Base-by-base conservation (phyloP, 768 basidiomycete species). In the Kwoniella europaea region DNA sequence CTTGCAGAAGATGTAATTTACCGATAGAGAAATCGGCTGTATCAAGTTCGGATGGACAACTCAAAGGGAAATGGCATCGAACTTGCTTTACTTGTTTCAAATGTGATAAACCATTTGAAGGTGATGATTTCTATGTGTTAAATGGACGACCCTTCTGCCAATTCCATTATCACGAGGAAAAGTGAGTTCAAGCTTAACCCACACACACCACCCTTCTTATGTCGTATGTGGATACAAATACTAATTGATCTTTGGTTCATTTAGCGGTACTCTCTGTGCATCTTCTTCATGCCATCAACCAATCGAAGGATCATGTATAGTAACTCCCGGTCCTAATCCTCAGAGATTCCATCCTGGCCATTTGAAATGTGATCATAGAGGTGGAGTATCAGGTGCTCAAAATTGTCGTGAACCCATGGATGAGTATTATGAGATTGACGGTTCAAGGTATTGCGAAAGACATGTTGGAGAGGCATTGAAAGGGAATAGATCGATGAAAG, bases 1-100 rank as follows among this genome's bases (percentile, higher is more conserved):
- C 93, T 86, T 97, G 94, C 80, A 92, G 94, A 43, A 88, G 94
- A 56, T 98, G 94, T 82, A 89, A 88, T 77, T 79, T 90, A 22
- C 90, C 92, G 0, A 97, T 98, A 56, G 94, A 97, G 85, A 93
- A 89, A 70, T 90, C 91, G 74, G 94, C 94, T 22, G 92, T 98
- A 22, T 94, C 92, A 22, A 92, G 91, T 5, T 89, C 91, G 13
- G 94, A 98, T 79, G 94, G 94, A 2, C 94, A 96, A 83, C 86
- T 98, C 58, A 95, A 95, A 83, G 94, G 94, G 70, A 98, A 98
- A 82, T 96, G 95, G 83, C 94, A 96, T 79, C 88, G 89, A 69
- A 89, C 90, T 50, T 98, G 94, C 84, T 98, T 98, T 82, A 92
- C 90, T 76, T 98, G 94, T 84, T 86, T 89, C 71, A 88, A 86